Percentiles rank a stretch among this genome's conserved stretches.
These are phyloP conservation scores for Debaryomyces subglobosus DNA, from an alignment of 1,139 yeast species.

Conservation along the genomic window DNA sequence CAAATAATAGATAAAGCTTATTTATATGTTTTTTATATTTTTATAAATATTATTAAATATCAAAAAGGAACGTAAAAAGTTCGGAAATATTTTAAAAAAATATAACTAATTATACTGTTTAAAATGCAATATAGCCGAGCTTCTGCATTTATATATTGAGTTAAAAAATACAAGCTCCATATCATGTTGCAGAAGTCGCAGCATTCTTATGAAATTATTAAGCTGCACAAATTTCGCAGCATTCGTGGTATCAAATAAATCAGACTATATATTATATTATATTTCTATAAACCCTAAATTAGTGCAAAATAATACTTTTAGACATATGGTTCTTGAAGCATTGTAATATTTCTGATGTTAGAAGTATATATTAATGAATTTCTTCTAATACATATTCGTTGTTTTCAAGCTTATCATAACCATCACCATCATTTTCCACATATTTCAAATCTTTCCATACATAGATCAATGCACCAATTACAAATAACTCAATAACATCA, in stretches of 20 bases:
- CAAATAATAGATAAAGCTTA: neutral
- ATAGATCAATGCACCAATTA: neutral
- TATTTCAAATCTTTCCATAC: constrained; percentile 6
- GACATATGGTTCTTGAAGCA: no score
- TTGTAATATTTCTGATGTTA: no score
- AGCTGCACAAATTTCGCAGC: neutral
- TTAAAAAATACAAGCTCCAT: neutral
- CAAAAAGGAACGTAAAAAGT: neutral
- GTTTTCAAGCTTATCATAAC: neutral
- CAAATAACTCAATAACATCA: constrained; percentile 5
- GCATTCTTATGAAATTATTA: neutral
- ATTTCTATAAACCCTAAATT: neutral
- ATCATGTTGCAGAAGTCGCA: neutral
- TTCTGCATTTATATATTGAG: neutral
- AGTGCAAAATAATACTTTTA: no score
- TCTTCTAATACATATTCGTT: neutral
- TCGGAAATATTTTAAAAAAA: neutral
- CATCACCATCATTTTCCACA: neutral
- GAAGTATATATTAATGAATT: no score
- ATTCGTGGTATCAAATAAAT: neutral
- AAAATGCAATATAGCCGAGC: neutral
- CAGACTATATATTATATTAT: neutral
- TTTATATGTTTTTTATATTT: neutral
- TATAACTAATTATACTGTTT: no score
- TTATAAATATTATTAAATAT: neutral